phyloP scores from a whole-genome alignment of 345 rosid species.

The Bruguiera parviflora region DNA sequence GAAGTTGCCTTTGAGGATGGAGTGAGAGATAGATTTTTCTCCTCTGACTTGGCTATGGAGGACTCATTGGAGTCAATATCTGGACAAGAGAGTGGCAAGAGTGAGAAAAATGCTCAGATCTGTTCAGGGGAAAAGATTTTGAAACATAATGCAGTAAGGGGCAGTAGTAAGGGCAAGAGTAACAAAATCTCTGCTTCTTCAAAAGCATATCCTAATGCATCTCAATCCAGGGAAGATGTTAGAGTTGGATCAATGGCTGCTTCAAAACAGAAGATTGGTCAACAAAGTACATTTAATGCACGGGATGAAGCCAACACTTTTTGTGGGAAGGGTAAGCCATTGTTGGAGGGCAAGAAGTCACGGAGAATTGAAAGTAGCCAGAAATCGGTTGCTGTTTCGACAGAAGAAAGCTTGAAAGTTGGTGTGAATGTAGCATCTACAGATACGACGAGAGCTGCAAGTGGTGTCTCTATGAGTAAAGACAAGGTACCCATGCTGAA shows the following conservation, averaged over 20 bases:
- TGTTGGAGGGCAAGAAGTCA: conserved; percentile 32
- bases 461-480: conserved; percentile 28
- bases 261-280: conserved; percentile 21
- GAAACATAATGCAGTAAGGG: conserved; percentile 16
- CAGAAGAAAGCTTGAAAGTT: conserved; percentile 20
- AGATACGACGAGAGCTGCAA: conserved; percentile 18
- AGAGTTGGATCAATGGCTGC: neutral
- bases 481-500: conserved; percentile 25
- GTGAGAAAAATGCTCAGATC: conserved; percentile 19
- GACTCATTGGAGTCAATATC: conserved; percentile 30
- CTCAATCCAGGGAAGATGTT: conserved; percentile 21
- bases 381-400: neutral
- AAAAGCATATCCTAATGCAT: conserved; percentile 15
- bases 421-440: conserved; percentile 28
- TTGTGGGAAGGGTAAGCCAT: conserved; percentile 31
- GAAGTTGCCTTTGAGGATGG: conserved; percentile 24
- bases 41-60: conserved; percentile 19
- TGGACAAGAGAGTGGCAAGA: conserved; percentile 23
- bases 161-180: conserved; percentile 13
- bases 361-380: conserved; percentile 25
- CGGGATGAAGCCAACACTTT: conserved; percentile 15
- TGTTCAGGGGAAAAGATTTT: conserved; percentile 21
- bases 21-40: conserved; percentile 13
- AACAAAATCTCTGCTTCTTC: conserved; percentile 16
- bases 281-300: conserved; percentile 19